Evolutionary conservation across 2,329 filamentous ascomycete genomes (phyloP), one percentile per base, ranked within the genome.

Genomic region (Ophiostoma novo-ulmi): DNA sequence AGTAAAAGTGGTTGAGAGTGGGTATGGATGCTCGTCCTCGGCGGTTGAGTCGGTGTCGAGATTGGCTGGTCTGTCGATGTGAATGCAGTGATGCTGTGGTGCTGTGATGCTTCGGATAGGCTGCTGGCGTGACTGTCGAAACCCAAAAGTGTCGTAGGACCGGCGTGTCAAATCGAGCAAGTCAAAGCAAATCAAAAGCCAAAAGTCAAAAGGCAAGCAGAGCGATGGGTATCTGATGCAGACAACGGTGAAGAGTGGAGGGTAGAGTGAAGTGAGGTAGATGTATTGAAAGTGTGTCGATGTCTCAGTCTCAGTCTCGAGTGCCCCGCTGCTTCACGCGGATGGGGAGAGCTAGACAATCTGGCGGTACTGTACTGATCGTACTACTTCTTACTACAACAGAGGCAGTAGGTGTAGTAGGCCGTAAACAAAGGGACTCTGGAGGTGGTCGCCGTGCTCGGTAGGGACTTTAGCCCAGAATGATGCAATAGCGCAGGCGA

Each of bases 401-500:
- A 52, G 14, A 63, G 58, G 14, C 22, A 10, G 22, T 17, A 35
- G 31, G 31, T 4, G 26, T 17, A 26, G 26, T 6, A 36, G 58
- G 5, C 14, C 5, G n/a, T 26, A 5, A 26, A 58, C 52, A 58
- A 58, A 58, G 52, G 22, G 11, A 58, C 8, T 22, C n/a, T 58
- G 8, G 52, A 10, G 52, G n/a, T 22, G n/a, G 52, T 22, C 52
- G 58, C 44, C 20, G 58, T 63, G 58, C 58, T 63, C 58, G 52
- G 26, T 7, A 35, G 13, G n/a, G 58, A 35, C 58, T 63, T 63
- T 63, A 63, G 58, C 58, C 11, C 58, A 17, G 58, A 35, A 63
- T 63, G 58, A 63, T 63, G 58, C 58, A 63, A 63, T 63, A 63
- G 58, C 26, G 58, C 58, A 26, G 26, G 58, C 26, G 58, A 58